Base-by-base conservation (phyloP, 1,284 basidiomycete genomes). In the Cryptococcus sp. region DNA sequence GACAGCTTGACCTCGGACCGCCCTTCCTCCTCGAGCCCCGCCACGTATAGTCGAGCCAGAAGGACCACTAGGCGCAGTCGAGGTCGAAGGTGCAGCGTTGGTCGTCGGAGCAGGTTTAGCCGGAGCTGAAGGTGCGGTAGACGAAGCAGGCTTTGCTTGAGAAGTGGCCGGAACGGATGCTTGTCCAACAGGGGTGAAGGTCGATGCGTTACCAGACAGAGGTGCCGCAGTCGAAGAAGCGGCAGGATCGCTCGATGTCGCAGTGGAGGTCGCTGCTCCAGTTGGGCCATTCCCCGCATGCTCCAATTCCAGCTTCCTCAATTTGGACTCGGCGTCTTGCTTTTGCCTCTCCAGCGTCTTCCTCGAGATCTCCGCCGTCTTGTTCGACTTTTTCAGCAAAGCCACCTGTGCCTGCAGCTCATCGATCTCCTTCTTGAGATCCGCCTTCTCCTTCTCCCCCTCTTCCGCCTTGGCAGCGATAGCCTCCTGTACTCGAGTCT, bases 301-400 rank as follows among this genome's bases (percentile, higher is more conserved):
- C 14, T 33, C 28, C 14, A 47, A 60, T 25, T 59, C 58, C 10
- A 61, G 43, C 44, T 47, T 56, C 47, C 59, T 60, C 33, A 65
- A 39, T 50, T 66, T 68, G 38, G 59, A 47, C 42, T 71, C 67
- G 18, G 56, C 54, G 19, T 60, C 60, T 16, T 53, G 50, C 44
- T 63, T 65, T 34, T 63, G 60, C 47, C 54, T 47, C 45, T 69
- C 68, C 37, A 71, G 51, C 12, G 65, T 69, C 56, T 69, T 69
- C 37, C 68, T 51, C 33, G 60, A 51, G 26, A 69, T 68, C 44
- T 71, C 66, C 1, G 62, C 63, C 5, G 63, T 71, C 47, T 59
- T 62, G 9, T 57, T 49, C 47, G 66, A 64, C 33, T 63, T 56
- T 42, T 67, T 63, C 14, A 69, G 51, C 2, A 47, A 48, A 53